Evolutionary conservation across 163 green algal species (phyloP), one percentile per base, ranked within the genome.

Genomic region (Scenedesmus sp.): DNA sequence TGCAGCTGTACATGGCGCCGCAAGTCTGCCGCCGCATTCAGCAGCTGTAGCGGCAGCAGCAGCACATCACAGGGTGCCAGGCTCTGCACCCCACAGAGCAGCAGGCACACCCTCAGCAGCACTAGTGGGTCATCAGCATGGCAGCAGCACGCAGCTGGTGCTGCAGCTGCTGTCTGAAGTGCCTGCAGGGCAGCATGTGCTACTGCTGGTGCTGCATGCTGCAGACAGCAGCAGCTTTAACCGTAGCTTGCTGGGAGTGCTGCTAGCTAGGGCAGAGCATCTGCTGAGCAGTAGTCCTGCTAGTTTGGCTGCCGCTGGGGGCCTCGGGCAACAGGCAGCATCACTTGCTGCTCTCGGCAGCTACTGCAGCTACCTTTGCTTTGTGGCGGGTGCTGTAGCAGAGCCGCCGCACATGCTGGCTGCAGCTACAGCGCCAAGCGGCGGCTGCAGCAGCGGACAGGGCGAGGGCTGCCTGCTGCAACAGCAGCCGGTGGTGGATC

Each of bases 211-310:
- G 46, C 81, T 92, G 20, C 81, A 89, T 64, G 88, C 77, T 26
- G 88, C 88, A 60, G 88, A 92, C 64, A 92, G 88, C 64, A 87
- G 64, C 56, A 92, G 77, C 62, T 88, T 92, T 81, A 92, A 92
- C 66, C 64, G 81, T 20, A 57, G 15, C 16, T 46, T 92, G 81
- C 46, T 92, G 16, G 46, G n/a, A 46, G 88, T 88, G 3, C 84
- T 92, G 88, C 23, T 84, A 4, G 18, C 18, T 10, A 86, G 88
- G 57, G 81, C 81, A 26, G 88, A 89, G 66, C 46, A 55, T 34
- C 12, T 92, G 0, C 64, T 92, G 2, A 74, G 88, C 88, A 92
- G 88, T 18, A 73, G 60, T 54, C 81, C 81, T 73, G 81, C 34
- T 3, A 92, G 88, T 10, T 59, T 88, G 52, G 52, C 88, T n/a